Evolutionary conservation across 805 yeast species (phyloP).

Genomic region (Ogataea saltuana): DNA sequence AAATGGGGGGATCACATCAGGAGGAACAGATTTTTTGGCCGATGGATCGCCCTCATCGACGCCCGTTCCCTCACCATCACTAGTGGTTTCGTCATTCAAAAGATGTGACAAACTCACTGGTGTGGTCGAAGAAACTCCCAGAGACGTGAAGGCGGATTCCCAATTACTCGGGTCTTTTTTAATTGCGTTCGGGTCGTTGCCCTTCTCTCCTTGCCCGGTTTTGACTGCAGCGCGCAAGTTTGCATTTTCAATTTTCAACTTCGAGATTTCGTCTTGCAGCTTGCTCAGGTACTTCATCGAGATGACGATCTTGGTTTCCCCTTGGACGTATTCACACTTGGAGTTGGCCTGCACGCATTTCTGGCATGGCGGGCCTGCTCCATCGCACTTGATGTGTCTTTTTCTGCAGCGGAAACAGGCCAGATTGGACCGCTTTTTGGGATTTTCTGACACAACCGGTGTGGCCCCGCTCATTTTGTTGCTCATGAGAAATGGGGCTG

Average conservation of each 20-base stretch:
- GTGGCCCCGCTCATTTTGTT: no score
- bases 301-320: conserved; percentile 70
- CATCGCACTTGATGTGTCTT: conserved; percentile 76
- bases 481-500: neutral
- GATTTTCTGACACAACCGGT: neutral
- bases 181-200: neutral
- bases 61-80: no score
- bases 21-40: conserved; percentile 19
- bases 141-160: neutral
- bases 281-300: conserved; percentile 68
- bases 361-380: conserved; percentile 65
- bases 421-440: conserved; percentile 27
- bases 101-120: conserved; percentile 7
- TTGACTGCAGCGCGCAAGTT: conserved; percentile 48
- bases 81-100: conserved; percentile 3
- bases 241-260: conserved; percentile 66
- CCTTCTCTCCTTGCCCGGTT: neutral
- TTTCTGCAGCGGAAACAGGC: conserved; percentile 67
- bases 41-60: neutral
- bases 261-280: conserved; percentile 66
- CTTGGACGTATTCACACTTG: conserved; percentile 70
- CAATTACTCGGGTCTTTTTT: neutral
- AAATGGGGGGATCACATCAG: conserved; percentile 68
- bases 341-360: conserved; percentile 58
- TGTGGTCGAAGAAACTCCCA: neutral